Evolutionary conservation across 1,284 basidiomycete genomes (phyloP).

Genomic region (Irpex lacteus): DNA sequence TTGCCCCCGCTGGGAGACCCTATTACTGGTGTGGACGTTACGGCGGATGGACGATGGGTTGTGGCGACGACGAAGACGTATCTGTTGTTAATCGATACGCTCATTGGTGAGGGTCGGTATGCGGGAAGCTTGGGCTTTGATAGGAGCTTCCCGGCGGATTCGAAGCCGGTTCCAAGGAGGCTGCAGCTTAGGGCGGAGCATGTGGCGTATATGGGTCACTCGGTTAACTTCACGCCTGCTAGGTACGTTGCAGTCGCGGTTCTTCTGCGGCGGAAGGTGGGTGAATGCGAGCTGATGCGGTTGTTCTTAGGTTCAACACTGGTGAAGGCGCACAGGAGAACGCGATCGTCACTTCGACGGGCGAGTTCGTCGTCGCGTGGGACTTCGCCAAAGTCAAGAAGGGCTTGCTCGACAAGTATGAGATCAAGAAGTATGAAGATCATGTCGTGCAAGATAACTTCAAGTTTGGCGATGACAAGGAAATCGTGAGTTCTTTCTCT

Average conservation of each 20-base stretch:
- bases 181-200: slow-evolving; percentile 92
- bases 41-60: slow-evolving; percentile 91
- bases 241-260: slow-evolving; percentile 46
- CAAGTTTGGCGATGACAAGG: slow-evolving; percentile 92
- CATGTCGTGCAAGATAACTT: slow-evolving; percentile 95
- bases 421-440: slow-evolving; percentile 96
- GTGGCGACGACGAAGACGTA: slow-evolving; percentile 97
- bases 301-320: slow-evolving; percentile 78
- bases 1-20: slow-evolving; percentile 94
- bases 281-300: not conserved
- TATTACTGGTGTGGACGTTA: slow-evolving; percentile 93
- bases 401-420: slow-evolving; percentile 87
- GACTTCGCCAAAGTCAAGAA: slow-evolving; percentile 95
- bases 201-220: slow-evolving; percentile 91
- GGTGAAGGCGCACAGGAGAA: slow-evolving; percentile 87
- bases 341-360: slow-evolving; percentile 94
- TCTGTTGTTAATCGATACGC: slow-evolving; percentile 91
- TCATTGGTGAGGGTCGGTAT: slow-evolving; percentile 91
- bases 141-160: slow-evolving; percentile 90
- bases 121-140: slow-evolving; percentile 90
- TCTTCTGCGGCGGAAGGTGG: not conserved
- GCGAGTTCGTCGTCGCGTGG: slow-evolving; percentile 94
- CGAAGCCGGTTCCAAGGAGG: slow-evolving; percentile 90
- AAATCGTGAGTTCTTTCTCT: slow-evolving; percentile 67
- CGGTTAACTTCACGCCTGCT: slow-evolving; percentile 89